Percentiles rank a stretch among this genome's conserved stretches.
Conservation (phyloP, 1,139 yeast species). For the Taphrina flavorubra region DNA sequence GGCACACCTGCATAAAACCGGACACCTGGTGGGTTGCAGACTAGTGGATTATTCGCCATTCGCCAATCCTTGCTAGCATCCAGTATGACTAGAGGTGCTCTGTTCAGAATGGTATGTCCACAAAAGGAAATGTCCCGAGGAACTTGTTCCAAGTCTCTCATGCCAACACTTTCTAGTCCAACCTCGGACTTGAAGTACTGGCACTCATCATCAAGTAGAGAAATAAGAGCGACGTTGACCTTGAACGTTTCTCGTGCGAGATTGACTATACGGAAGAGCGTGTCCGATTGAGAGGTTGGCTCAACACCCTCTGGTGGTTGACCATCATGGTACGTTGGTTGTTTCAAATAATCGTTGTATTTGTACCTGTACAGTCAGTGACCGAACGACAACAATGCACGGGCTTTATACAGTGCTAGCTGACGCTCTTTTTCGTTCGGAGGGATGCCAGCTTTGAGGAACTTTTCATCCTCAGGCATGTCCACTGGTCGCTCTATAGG, state of each 20-base stretch:
- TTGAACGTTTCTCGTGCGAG: constrained; percentile 38
- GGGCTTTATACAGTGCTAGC: constrained; percentile 14
- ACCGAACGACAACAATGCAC: not conserved
- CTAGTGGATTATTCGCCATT: constrained; percentile 45
- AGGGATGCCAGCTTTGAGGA: constrained; percentile 29
- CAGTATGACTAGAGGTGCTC: constrained; percentile 44
- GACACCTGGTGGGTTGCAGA: constrained; percentile 43
- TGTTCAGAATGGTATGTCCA: constrained; percentile 44
- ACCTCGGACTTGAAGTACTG: constrained; percentile 41
- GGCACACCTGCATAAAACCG: constrained; percentile 47
- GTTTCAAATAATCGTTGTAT: constrained; percentile 19
- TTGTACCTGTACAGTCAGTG: constrained; percentile 25
- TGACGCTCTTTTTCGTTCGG: constrained; percentile 35
- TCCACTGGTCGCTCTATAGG: constrained; percentile 30
- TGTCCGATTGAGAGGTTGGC: constrained; percentile 27
- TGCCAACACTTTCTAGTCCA: constrained; percentile 30
- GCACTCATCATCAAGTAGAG: constrained; percentile 36
- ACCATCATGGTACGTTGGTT: constrained; percentile 35
- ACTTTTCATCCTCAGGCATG: constrained; percentile 41
- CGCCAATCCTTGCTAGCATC: constrained; percentile 46
- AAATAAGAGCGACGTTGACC: constrained; percentile 34
- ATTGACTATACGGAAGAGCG: constrained; percentile 38
- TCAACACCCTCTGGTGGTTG: constrained; percentile 27
- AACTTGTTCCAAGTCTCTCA: constrained; percentile 37
- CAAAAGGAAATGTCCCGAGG: constrained; percentile 45